Base-by-base conservation (phyloP, 1,284 basidiomycete species). In the Rhodofomes roseus region DNA sequence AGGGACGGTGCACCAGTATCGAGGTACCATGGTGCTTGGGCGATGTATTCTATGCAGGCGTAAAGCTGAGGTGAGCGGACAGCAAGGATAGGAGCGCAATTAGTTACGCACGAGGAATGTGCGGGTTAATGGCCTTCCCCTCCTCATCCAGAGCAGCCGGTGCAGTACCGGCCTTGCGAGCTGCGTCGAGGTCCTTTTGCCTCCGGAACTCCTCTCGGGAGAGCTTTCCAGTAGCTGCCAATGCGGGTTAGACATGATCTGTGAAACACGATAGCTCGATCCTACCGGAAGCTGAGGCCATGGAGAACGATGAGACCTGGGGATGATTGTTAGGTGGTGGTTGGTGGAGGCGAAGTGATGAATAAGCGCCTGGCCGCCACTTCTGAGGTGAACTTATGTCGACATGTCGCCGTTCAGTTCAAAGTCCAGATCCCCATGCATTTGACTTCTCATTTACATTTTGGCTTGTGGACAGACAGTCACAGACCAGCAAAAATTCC, bases 11-110 rank as follows among this genome's bases (percentile, higher is more conserved):
- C 90, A 51, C 92, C 93, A 18, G 90, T 93, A 75, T 96, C 92
- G 68, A 98, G 85, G 75, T 98, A 99, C 97, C 97, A 99, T 64
- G 97, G 97, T 18, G 95, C 96, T 76, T 98, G 94, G 6, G 93
- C 90, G 67, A 95, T 95, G 69, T 95, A 95, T 74, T 95, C 93
- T 92, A 67, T 8, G 53, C 8, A 16, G 14, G 11, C 20, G 40
- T 39, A 27, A 54, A 16, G 46, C 63, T 54, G 20, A 20, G 31
- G 56, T 51, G 31, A 34, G 31, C 44, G n/a, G 59, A 61, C 43
- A 65, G 61, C 55, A 60, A 7, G 40, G 48, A 40, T 31, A 48
- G 16, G 16, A 54, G 25, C n/a, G n/a, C n/a, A n/a, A 46, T 12
- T 25, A 57, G 6, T 12, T 14, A 79, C 92, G 64, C 66, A 94